phyloP scores from a whole-genome alignment of 768 basidiomycete genomes.

The Neoboletus brunneissimus region DNA sequence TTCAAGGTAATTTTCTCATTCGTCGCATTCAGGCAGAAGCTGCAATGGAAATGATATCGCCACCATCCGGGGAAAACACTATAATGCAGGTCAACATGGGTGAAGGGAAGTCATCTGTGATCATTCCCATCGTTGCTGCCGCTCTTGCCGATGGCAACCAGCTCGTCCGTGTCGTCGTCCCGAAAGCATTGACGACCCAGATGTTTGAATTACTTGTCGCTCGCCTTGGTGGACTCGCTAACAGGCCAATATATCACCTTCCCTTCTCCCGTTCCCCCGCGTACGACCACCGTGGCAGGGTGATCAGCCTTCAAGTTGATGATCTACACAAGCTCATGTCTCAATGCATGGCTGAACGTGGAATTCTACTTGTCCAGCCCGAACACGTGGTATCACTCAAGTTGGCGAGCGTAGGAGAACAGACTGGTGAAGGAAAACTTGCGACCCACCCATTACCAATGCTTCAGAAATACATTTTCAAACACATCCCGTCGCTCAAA shows the following conservation, averaged over 20 bases:
- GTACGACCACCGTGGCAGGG: slow-evolving; percentile 5
- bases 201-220: slow-evolving; percentile 34
- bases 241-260: slow-evolving; percentile 45
- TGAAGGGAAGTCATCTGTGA: neutral
- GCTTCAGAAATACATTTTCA: neutral
- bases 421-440: slow-evolving; percentile 1
- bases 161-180: slow-evolving; percentile 42
- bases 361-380: slow-evolving; percentile 45
- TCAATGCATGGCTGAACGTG: slow-evolving; percentile 35
- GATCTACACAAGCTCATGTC: slow-evolving; percentile 32
- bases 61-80: slow-evolving; percentile 33
- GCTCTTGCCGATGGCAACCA: slow-evolving; percentile 40
- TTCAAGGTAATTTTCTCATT: neutral
- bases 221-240: slow-evolving; percentile 40
- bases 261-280: slow-evolving; percentile 43
- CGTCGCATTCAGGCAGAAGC: slow-evolving; percentile 33
- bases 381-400: slow-evolving; percentile 50
- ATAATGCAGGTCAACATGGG: slow-evolving; percentile 36
- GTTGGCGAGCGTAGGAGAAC: slow-evolving; percentile 39
- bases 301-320: slow-evolving; percentile 6
- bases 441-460: slow-evolving; percentile 9
- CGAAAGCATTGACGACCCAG: neutral
- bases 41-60: slow-evolving; percentile 43
- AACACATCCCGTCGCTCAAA: neutral
- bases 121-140: slow-evolving; percentile 37